Evolutionary conservation across 2,329 filamentous ascomycete species (phyloP).

Genomic region (Alternaria brassicae): DNA sequence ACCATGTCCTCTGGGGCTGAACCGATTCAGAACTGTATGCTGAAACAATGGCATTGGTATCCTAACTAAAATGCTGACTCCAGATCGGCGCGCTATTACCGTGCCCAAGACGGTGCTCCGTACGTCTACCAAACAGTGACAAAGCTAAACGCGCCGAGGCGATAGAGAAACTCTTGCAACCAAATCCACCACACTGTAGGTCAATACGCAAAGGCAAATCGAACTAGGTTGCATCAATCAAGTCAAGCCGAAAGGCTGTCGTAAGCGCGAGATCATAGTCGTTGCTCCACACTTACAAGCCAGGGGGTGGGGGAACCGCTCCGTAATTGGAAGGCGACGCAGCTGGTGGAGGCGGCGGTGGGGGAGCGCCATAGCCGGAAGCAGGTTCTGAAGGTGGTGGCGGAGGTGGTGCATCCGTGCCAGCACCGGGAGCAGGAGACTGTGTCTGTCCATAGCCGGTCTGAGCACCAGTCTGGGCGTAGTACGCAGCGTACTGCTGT

Average conservation of each 20-base stretch:
- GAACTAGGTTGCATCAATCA: conserved; percentile 19
- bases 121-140: background rate
- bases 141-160: conserved; percentile 12
- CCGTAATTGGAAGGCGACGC: conserved; percentile 46
- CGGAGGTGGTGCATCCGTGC: conserved; percentile 34
- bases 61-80: conserved; percentile 12
- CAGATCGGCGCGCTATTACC: conserved; percentile 1
- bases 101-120: background rate
- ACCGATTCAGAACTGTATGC: background rate
- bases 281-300: conserved; percentile 36
- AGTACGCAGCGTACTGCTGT: conserved; percentile 43
- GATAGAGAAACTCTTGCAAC: conserved; percentile 2
- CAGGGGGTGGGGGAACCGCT: conserved; percentile 46
- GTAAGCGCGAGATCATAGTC: conserved; percentile 24
- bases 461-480: conserved; percentile 33
- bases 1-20: background rate
- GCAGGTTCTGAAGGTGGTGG: conserved; percentile 44
- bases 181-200: conserved; percentile 1
- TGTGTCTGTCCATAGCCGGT: conserved; percentile 32
- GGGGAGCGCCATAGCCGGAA: conserved; percentile 35
- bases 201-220: conserved; percentile 6
- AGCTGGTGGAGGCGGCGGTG: conserved; percentile 46
- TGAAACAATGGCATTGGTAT: conserved; percentile 16
- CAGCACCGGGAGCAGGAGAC: conserved; percentile 38
- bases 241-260: conserved; percentile 15